These are phyloP conservation scores for Perkinsus chesapeaki DNA, from an alignment of 169 alveolate genomes.

Conservation along the genomic window DNA sequence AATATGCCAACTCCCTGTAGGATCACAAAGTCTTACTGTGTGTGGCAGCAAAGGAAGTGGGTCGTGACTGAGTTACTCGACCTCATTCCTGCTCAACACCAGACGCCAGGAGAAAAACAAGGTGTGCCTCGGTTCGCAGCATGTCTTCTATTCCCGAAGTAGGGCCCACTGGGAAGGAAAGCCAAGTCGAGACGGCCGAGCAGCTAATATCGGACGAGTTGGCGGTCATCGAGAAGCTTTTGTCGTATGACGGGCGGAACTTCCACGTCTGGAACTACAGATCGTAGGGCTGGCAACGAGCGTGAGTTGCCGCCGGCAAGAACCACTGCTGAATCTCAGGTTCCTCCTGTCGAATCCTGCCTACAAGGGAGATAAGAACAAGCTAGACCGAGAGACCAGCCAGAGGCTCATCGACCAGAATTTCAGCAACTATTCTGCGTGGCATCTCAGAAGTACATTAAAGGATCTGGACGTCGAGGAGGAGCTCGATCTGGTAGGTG, in stretches of 20 bases:
- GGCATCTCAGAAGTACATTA: conserved; percentile 28
- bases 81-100: not conserved
- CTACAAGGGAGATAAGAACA: not conserved
- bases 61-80: not conserved
- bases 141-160: too few relatives aligned
- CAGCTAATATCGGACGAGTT: conserved; percentile 7
- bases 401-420: conserved; percentile 20
- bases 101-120: not conserved
- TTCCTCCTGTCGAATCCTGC: not conserved
- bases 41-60: conserved; percentile 5
- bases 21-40: not conserved
- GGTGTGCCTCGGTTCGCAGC: too few relatives aligned
- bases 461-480: not conserved
- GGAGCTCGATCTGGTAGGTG: conserved; percentile 7
- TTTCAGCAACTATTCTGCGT: conserved; percentile 40
- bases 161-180: too few relatives aligned
- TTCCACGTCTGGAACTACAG: conserved; percentile 39
- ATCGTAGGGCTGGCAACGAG: too few relatives aligned
- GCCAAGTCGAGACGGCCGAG: too few relatives aligned
- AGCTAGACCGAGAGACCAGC: not conserved
- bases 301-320: not conserved
- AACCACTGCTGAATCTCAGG: too few relatives aligned
- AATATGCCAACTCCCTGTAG: too few relatives aligned
- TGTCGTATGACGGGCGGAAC: conserved; percentile 28
- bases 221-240: conserved; percentile 14